phyloP scores from a whole-genome alignment of 306 rosid genomes.

The Rosa multiflora region DNA sequence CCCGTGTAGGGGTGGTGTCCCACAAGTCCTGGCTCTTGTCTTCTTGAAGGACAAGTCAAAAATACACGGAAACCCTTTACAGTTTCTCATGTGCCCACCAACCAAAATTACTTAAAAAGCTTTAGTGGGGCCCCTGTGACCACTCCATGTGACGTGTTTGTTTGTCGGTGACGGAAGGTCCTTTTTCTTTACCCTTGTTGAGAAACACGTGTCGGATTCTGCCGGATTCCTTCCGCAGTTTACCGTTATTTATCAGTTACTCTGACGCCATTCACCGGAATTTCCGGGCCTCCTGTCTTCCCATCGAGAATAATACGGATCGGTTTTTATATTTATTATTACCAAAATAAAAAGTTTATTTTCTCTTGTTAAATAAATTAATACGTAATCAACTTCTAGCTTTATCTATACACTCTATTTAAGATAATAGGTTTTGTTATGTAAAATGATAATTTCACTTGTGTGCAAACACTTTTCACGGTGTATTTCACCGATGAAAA shows the following conservation, averaged over 20 bases:
- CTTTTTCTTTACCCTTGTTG: no score
- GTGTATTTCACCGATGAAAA: no score
- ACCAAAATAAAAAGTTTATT: no score
- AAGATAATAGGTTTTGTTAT: no score
- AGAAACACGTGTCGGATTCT: conserved; percentile 13
- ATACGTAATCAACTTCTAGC: no score
- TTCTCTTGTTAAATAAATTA: no score
- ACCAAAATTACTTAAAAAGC: neutral
- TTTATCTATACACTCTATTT: no score
- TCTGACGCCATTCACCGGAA: neutral
- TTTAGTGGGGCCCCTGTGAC: neutral
- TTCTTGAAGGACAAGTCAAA: conserved; percentile 35
- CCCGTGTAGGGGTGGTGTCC: conserved; percentile 21
- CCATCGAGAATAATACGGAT: neutral
- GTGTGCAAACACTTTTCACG: no score
- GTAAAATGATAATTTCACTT: no score
- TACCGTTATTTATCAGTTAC: conserved; percentile 4
- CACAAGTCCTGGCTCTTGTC: conserved; percentile 23
- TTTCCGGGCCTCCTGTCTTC: conserved; percentile 7
- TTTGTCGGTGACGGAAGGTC: conserved; percentile 31
- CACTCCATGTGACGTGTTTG: conserved; percentile 47
- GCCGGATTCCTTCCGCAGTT: conserved; percentile 3
- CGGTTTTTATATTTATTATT: no score
- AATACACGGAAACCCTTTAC: conserved; percentile 5
- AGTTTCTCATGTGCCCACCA: neutral